A percentile compares a stretch with the other conserved stretches of the same genome.
phyloP scores from a whole-genome alignment of 225 moss, liverwort and hornwort genomes.

The Lunularia cruciata region DNA sequence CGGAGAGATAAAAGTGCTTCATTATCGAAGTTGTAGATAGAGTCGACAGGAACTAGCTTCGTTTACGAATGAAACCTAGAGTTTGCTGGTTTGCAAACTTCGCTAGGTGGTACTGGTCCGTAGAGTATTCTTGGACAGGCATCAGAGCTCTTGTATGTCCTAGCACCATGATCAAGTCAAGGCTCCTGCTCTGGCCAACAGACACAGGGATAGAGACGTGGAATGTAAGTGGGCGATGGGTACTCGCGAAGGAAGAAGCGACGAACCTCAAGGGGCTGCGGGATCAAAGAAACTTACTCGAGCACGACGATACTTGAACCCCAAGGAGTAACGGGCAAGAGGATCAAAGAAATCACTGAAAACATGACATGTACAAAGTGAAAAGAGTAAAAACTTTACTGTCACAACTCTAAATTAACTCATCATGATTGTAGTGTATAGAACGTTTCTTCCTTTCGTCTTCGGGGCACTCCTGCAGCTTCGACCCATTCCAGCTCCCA shows the following conservation, averaged over 20 bases:
- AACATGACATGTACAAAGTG: too few species aligned
- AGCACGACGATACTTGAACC: background rate
- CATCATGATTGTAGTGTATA: too few species aligned
- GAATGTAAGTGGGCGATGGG: background rate
- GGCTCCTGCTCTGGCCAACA: background rate
- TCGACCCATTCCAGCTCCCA: background rate
- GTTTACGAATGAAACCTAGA: background rate
- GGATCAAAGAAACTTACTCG: background rate
- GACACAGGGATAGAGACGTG: constrained; percentile 2
- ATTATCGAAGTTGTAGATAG: too few species aligned
- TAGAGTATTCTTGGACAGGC: background rate
- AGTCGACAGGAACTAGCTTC: too few species aligned
- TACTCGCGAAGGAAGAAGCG: background rate
- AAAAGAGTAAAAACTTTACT: too few species aligned
- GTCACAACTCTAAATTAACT: too few species aligned
- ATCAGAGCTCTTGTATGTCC: background rate
- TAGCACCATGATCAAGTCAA: background rate
- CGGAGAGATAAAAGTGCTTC: too few species aligned
- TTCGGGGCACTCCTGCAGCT: background rate
- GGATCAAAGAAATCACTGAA: background rate
- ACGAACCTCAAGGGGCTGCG: background rate
- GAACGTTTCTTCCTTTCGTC: background rate
- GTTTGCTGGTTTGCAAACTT: background rate
- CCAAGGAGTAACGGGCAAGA: background rate
- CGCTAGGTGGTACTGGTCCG: background rate